A percentile compares a stretch with the other conserved stretches of the same genome.
Conservation (phyloP, 116 monocot species). For the Thalassia testudinum region DNA sequence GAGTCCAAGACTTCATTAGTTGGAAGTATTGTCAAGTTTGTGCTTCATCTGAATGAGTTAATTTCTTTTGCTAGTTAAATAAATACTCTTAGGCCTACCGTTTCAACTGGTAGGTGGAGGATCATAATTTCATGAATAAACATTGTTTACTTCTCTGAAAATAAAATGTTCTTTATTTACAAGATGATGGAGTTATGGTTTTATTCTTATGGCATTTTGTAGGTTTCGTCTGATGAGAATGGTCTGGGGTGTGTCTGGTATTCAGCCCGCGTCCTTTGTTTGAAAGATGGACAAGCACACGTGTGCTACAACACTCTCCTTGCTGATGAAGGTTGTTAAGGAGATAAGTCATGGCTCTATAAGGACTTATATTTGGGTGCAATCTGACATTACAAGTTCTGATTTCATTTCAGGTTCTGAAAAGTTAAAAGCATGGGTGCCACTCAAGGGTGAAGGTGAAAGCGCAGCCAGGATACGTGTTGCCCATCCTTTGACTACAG, state of each 20-base stretch:
- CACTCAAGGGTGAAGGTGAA: slow-evolving; percentile 31
- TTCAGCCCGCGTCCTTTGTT: slow-evolving; percentile 59
- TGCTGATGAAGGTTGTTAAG: slow-evolving; percentile 41
- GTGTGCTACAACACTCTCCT: slow-evolving; percentile 47
- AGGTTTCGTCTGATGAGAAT: slow-evolving; percentile 61
- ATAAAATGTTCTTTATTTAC: too few species aligned
- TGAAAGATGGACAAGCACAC: slow-evolving; percentile 54
- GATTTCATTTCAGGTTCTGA: slow-evolving; percentile 26
- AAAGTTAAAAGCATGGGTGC: slow-evolving; percentile 68
- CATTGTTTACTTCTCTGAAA: not conserved
- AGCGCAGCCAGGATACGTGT: slow-evolving; percentile 61
- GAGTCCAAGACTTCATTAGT: too few species aligned
- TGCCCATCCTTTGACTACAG: slow-evolving; percentile 30
- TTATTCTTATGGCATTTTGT: slow-evolving; percentile 1
- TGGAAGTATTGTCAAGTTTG: too few species aligned
- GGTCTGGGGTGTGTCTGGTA: slow-evolving; percentile 68
- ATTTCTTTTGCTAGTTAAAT: too few species aligned
- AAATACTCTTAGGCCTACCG: too few species aligned
- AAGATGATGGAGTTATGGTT: not conserved
- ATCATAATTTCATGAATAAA: not conserved
- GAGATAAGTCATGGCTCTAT: not conserved
- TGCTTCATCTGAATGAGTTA: too few species aligned
- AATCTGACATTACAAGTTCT: not conserved
- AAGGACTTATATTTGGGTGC: not conserved
- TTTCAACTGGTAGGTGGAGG: too few species aligned